Evolutionary conservation across 805 yeast species (phyloP).

Genomic region (Metschnikowia kunwiensis): DNA sequence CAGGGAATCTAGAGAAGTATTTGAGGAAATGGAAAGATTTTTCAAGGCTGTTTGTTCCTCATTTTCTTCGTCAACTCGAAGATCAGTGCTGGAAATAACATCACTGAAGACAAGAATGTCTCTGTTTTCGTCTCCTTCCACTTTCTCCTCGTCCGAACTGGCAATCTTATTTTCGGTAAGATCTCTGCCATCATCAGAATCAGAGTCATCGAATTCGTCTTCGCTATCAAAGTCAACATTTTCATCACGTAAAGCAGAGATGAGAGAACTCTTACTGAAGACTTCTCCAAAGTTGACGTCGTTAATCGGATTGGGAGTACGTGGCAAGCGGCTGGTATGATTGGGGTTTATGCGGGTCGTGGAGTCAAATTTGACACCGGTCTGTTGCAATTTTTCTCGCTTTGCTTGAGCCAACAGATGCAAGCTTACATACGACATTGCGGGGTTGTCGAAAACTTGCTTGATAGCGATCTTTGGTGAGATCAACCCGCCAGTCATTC

Average conservation of each 20-base stretch:
- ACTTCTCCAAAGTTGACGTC: slow-evolving; percentile 32
- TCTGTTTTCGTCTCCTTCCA: slow-evolving; percentile 14
- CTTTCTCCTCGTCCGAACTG: slow-evolving; percentile 20
- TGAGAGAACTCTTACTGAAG: slow-evolving; percentile 17
- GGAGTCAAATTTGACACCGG: slow-evolving; percentile 23
- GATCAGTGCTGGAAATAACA: slow-evolving; percentile 2
- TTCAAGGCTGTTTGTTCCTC: slow-evolving; percentile 17
- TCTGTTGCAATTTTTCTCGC: slow-evolving; percentile 12
- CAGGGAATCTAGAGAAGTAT: slow-evolving; percentile 19
- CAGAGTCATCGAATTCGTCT: slow-evolving; percentile 9
- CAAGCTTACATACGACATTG: slow-evolving; percentile 29
- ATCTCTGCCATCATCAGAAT: slow-evolving; percentile 15
- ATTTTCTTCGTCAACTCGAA: slow-evolving; percentile 1
- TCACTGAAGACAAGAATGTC: slow-evolving; percentile 12
- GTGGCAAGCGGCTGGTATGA: slow-evolving; percentile 28
- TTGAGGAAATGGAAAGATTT: slow-evolving; percentile 20
- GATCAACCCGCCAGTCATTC: slow-evolving; percentile 12
- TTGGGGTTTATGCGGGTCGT: slow-evolving; percentile 10
- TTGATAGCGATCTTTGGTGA: slow-evolving; percentile 32
- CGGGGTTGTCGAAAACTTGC: slow-evolving; percentile 43
- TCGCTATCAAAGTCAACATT: slow-evolving; percentile 17
- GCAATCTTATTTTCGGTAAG: slow-evolving; percentile 3
- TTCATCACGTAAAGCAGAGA: slow-evolving; percentile 5
- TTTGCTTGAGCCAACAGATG: slow-evolving; percentile 16
- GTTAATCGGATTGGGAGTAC: slow-evolving; percentile 39